phyloP scores from a whole-genome alignment of 441 rosid genomes.

The Manihot esculenta region DNA sequence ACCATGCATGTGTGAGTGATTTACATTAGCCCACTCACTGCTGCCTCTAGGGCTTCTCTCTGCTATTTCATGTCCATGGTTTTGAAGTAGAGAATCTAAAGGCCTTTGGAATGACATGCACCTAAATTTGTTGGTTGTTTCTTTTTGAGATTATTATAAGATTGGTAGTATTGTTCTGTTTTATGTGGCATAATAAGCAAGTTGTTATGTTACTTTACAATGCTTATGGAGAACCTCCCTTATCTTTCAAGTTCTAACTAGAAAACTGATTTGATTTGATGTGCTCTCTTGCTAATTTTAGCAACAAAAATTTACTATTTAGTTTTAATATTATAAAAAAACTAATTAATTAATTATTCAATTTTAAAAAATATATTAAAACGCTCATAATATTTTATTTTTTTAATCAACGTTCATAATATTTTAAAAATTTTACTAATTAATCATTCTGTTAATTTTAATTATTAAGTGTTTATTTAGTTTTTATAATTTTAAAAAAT shows the following conservation, averaged over 20 bases:
- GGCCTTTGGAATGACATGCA: background rate
- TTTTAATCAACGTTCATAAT: too few species aligned
- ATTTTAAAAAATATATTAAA: too few species aligned
- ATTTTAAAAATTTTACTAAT: too few species aligned
- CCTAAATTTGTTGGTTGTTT: background rate
- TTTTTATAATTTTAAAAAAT: too few species aligned
- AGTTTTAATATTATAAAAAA: too few species aligned
- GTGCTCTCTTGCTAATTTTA: background rate
- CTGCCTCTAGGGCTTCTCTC: too few species aligned
- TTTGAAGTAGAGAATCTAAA: background rate
- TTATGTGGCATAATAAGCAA: background rate
- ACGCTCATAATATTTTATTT: too few species aligned
- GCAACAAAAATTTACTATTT: background rate
- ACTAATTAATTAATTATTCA: too few species aligned
- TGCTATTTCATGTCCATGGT: background rate
- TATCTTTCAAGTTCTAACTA: background rate
- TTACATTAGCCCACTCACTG: too few species aligned
- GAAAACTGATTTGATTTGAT: slow-evolving; percentile 15
- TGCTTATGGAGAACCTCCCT: too few species aligned
- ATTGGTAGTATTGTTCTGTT: slow-evolving; percentile 21
- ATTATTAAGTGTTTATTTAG: too few species aligned
- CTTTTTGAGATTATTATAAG: slow-evolving; percentile 10
- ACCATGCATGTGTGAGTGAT: slow-evolving; percentile 1
- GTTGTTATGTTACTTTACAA: background rate
- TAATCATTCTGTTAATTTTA: too few species aligned